Evolutionary conservation across 306 rosid genomes (phyloP).

Genomic region (Trifolium dubium): DNA sequence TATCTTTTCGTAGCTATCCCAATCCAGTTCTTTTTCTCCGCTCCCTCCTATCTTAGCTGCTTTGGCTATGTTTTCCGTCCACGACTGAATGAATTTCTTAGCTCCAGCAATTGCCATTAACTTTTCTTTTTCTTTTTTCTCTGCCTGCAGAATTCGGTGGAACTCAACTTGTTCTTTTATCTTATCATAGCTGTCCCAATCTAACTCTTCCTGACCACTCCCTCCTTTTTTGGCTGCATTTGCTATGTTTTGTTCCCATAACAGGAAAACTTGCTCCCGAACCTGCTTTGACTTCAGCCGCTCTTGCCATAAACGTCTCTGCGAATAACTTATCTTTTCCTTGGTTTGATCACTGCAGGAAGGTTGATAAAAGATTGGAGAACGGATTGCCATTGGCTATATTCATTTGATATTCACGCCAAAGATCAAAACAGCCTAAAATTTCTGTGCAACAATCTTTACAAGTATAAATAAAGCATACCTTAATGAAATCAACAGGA

Average conservation of each 20-base stretch:
- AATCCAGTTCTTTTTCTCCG: constrained; percentile 64
- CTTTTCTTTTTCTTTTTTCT: constrained; percentile 51
- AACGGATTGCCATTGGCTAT: constrained; percentile 10
- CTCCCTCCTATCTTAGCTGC: constrained; percentile 77
- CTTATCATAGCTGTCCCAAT: constrained; percentile 54
- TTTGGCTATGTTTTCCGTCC: constrained; percentile 59
- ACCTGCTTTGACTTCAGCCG: constrained; percentile 57
- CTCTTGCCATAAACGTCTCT: constrained; percentile 63
- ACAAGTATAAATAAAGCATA: constrained; percentile 10
- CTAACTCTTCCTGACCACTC: constrained; percentile 59
- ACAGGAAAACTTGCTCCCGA: constrained; percentile 51
- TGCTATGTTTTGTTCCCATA: constrained; percentile 70
- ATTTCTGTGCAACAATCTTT: neutral
- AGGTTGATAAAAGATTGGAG: constrained; percentile 23
- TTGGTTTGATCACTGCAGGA: constrained; percentile 67
- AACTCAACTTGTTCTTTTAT: constrained; percentile 45
- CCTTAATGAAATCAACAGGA: constrained; percentile 18
- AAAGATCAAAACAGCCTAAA: constrained; percentile 18
- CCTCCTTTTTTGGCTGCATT: constrained; percentile 78
- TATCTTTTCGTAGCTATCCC: constrained; percentile 76
- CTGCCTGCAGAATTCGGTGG: constrained; percentile 28
- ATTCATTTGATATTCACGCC: constrained; percentile 32
- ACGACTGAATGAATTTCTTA: constrained; percentile 44
- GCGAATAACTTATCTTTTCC: constrained; percentile 73
- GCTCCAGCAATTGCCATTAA: constrained; percentile 39